Percentiles rank a stretch among this genome's conserved stretches.
Evolutionary conservation across 1,284 basidiomycete species (phyloP).

Genomic region (Trichosporon sp.): DNA sequence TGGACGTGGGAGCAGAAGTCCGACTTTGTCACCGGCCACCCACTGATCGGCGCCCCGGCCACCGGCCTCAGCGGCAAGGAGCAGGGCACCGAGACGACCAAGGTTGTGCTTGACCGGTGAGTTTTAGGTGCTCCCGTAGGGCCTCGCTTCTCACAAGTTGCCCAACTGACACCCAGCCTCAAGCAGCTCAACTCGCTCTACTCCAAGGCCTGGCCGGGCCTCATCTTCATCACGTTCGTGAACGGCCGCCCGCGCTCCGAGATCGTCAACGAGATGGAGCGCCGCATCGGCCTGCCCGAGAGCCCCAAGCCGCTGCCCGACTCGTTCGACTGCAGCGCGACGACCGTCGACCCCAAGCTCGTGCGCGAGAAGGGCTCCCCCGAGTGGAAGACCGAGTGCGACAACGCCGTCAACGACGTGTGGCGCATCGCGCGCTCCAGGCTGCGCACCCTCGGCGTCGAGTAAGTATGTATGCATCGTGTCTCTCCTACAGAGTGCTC

Average conservation of each 20-base stretch:
- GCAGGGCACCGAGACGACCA: slow-evolving; percentile 55
- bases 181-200: slow-evolving; percentile 69
- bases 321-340: slow-evolving; percentile 13
- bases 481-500: neutral
- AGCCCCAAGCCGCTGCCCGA: slow-evolving; percentile 34
- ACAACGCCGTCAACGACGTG: slow-evolving; percentile 67
- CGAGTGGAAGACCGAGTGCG: slow-evolving; percentile 62
- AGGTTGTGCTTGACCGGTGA: slow-evolving; percentile 41
- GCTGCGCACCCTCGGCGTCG: slow-evolving; percentile 32
- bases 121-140: no score
- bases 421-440: slow-evolving; percentile 70
- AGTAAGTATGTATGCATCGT: slow-evolving; percentile 18
- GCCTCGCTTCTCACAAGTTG: no score
- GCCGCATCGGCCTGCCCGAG: slow-evolving; percentile 51
- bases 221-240: slow-evolving; percentile 86
- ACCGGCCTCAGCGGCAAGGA: slow-evolving; percentile 70
- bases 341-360: slow-evolving; percentile 44
- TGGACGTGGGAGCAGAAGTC: slow-evolving; percentile 63
- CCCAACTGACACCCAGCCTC: slow-evolving; percentile 31
- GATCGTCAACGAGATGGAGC: slow-evolving; percentile 75
- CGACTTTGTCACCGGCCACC: slow-evolving; percentile 73
- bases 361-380: slow-evolving; percentile 25
- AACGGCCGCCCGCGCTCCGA: slow-evolving; percentile 69
- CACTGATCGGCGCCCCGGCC: slow-evolving; percentile 73
- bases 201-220: slow-evolving; percentile 64